phyloP scores from a whole-genome alignment of 441 rosid species.

The Macaranga tanarius region DNA sequence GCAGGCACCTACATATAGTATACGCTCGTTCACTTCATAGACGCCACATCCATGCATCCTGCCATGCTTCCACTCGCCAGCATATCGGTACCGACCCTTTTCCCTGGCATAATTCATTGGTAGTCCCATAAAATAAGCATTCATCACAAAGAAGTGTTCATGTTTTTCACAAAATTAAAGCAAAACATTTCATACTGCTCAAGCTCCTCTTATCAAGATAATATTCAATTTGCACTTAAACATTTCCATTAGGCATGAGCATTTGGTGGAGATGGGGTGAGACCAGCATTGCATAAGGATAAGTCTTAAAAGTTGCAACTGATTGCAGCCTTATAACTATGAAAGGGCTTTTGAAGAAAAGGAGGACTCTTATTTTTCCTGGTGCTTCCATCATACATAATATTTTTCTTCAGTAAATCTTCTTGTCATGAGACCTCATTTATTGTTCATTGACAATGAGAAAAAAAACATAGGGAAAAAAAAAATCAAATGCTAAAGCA shows the following conservation, averaged over 20 bases:
- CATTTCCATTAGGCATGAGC: too few relatives aligned
- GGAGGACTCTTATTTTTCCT: background rate
- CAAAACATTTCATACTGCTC: background rate
- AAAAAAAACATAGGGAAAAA: background rate
- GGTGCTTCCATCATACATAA: background rate
- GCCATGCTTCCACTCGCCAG: constrained; percentile 95
- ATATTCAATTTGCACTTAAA: background rate
- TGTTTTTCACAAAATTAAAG: background rate
- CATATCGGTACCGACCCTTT: constrained; percentile 88
- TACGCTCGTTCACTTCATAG: constrained; percentile 74
- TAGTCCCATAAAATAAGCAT: constrained; percentile 9
- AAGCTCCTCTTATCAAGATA: background rate
- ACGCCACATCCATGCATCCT: constrained; percentile 94
- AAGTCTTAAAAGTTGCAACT: background rate
- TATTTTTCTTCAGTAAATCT: background rate
- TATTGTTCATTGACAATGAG: constrained; percentile 2
- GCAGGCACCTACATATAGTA: constrained; percentile 49
- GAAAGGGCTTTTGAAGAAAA: too few relatives aligned
- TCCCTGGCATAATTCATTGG: constrained; percentile 50
- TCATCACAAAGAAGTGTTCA: background rate
- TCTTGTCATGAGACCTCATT: background rate
- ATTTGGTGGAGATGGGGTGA: background rate
- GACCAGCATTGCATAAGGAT: background rate
- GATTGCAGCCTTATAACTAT: too few relatives aligned
- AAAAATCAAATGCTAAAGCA: background rate